Evolutionary conservation across 495 filamentous ascomycete genomes (phyloP), one percentile per base, ranked within the genome.

Genomic region (Neurospora sp.): DNA sequence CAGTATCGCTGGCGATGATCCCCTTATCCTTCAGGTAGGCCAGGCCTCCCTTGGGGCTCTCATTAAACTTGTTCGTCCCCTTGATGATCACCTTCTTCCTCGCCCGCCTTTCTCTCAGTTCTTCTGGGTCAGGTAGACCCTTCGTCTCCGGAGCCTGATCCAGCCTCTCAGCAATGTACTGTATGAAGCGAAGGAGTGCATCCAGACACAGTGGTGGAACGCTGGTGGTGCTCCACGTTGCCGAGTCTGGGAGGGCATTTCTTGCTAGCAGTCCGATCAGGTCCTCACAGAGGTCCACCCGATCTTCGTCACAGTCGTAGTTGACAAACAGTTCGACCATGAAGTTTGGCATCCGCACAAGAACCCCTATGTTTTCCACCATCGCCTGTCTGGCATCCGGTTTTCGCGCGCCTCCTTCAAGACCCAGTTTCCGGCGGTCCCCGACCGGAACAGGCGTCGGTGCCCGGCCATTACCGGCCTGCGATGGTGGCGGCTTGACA

Each of bases 191-290:
- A 16, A 99, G 86, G 2, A 98, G 86, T 68, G 96, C 91, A 78
- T 99, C 96, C 10, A 99, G 84, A 78, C 96, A 99, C 22, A 99
- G 81, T 3, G 96, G 96, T 20, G 96, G 96, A 12, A 99, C 96
- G 79, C 96, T 99, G 37, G 96, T 98, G 0, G 96, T 99, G 80
- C 96, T 99, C 96, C 96, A 99, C 31, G 95, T 98, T 12, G 94
- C 96, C 3, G 96, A 97, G 78, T 99, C 96, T 9, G 96, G 96
- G 76, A 99, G 94, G 11, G 96, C 96, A 78, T 97, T 98, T 71
- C 96, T 87, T 38, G 96, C 94, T 44, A 99, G 86, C 44, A 99
- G 82, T 3, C 96, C 95, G 61, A 99, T 89, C 87, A 98, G 90
- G 77, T 99, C 96, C 81, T 96, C 93, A 77, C 96, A 99, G 3